These are phyloP conservation scores for Fistulina hepatica DNA, from an alignment of 1,284 basidiomycete genomes.

Conservation along the genomic window DNA sequence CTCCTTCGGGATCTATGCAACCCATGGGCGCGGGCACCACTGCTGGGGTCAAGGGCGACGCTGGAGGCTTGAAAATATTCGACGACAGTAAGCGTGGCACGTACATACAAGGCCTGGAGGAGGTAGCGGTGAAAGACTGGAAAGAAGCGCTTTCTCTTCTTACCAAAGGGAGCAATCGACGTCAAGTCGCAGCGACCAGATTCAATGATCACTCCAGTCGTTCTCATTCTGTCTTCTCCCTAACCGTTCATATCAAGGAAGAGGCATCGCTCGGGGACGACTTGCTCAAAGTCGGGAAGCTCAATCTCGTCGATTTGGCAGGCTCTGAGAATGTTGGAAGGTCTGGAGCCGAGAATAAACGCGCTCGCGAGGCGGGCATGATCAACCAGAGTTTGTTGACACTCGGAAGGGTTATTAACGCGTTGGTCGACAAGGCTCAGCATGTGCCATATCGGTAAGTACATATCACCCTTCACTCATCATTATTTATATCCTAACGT, in stretches of 20 bases:
- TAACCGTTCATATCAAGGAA: conserved; percentile 92
- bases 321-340: conserved; percentile 97
- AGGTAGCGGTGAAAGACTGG: conserved; percentile 76
- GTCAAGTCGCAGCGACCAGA: conserved; percentile 94
- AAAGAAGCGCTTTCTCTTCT: conserved; percentile 80
- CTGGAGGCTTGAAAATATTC: conserved; percentile 68
- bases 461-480: background rate
- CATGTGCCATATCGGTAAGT: conserved; percentile 90
- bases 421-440: conserved; percentile 82
- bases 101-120: conserved; percentile 91
- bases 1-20: conserved; percentile 49
- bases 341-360: conserved; percentile 90
- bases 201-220: conserved; percentile 98
- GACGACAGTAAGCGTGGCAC: conserved; percentile 89
- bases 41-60: conserved; percentile 28
- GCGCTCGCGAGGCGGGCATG: conserved; percentile 96
- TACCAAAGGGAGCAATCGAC: conserved; percentile 79
- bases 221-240: conserved; percentile 96
- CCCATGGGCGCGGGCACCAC: conserved; percentile 49
- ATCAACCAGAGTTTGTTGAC: conserved; percentile 98
- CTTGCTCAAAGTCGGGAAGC: conserved; percentile 84
- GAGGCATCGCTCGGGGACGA: conserved; percentile 74
- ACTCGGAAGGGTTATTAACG: conserved; percentile 94
- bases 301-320: conserved; percentile 95
- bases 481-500: conserved; percentile 6